phyloP scores from a whole-genome alignment of 1,284 basidiomycete genomes.

The Fomitopsis pinicola region DNA sequence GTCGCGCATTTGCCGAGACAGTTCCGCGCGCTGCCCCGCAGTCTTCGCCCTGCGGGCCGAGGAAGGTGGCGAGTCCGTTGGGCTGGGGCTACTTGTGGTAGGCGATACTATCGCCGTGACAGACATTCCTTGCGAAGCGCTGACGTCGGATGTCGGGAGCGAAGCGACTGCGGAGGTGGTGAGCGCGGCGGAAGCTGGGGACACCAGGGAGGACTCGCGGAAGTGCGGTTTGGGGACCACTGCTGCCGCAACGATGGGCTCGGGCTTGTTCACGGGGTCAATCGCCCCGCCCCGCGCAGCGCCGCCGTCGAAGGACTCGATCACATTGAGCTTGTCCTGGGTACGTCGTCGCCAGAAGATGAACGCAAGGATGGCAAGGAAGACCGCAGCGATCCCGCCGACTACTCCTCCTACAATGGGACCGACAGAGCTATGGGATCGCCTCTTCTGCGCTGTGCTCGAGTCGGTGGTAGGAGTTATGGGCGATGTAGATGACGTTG shows the following conservation, averaged over 20 bases:
- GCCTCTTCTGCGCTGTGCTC: neutral
- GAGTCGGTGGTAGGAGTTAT: neutral
- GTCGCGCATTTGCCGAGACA: neutral
- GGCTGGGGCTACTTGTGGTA: neutral
- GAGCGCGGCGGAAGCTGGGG: neutral
- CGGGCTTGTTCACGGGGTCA: neutral
- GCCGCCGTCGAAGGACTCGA: neutral
- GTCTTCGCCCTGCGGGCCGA: neutral
- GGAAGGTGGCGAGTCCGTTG: too few species aligned
- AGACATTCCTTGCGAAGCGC: neutral
- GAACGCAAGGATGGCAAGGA: neutral
- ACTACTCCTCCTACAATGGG: conserved; percentile 1
- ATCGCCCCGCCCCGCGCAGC: neutral
- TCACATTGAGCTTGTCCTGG: neutral
- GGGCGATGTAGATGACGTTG: neutral
- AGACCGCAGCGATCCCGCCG: neutral
- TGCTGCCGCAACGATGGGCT: neutral
- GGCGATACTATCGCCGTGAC: neutral
- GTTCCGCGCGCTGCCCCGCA: neutral
- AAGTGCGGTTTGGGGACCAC: neutral
- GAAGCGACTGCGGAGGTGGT: neutral
- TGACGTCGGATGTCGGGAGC: neutral
- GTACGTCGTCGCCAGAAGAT: neutral
- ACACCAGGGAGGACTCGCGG: neutral
- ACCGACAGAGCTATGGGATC: neutral